Base-by-base conservation (phyloP, 345 rosid species). In the Zanthoxylum bungeanum region DNA sequence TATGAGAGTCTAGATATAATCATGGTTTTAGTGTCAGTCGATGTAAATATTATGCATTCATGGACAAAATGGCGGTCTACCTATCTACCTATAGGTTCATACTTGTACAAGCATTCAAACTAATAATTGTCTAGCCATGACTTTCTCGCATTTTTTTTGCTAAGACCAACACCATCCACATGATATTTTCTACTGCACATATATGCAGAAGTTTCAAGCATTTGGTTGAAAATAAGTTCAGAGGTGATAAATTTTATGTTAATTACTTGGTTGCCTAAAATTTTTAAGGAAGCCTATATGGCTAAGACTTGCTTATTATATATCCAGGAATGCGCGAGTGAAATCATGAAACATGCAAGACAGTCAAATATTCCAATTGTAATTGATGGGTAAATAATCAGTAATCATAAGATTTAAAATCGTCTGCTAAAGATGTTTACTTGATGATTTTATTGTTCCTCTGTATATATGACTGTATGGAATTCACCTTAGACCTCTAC, bases 301-400 rank as follows among this genome's bases (percentile, higher is more conserved):
- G 56, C 60, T 70, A 39, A 71, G 46, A 36, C 37, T 60, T 67
- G 30, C 46, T 28, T 31, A 28, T 69, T 22, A 25, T 21, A 39
- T 73, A 34, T 68, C 69, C 84, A 95, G 97, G 98, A 89, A 56
- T 95, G 96, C 72, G 93, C 88, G 56, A 77, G 88, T 72, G 76
- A 82, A 63, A 91, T 92, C 78, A 85, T 95, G 79, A 84, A 76
- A 79, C 89, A 63, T 78, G 99, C 98, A 68, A 89, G 86, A 71
- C 75, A 78, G 60, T 80, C 49, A 70, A 91, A 85, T 78, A 85
- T 92, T 79, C 98, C 99, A 16, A 77, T 92, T 62, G 88, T 95
- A 65, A 71, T 95, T 55, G 98, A 94, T 61, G 98, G 96, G 96
- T 92, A 81, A 75, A 86, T 73, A 58, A 58, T 39, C 28, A 65